Percentiles rank a stretch among this genome's conserved stretches.
Conservation (phyloP, 495 filamentous ascomycete species). For the Lasiosphaeris hirsuta region DNA sequence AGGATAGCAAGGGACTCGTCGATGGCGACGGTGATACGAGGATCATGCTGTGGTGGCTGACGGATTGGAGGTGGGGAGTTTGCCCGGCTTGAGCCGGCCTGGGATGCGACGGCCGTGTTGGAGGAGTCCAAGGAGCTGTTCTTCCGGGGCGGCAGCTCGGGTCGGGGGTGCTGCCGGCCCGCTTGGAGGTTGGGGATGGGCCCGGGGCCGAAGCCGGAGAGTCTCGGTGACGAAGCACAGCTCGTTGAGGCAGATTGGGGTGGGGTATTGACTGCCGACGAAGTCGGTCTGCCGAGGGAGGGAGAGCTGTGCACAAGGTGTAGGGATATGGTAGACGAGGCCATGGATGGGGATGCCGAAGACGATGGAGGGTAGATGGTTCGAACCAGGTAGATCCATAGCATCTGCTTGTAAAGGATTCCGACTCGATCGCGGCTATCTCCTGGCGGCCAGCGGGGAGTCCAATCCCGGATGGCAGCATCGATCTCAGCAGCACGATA, state of each 20-base stretch:
- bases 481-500: constrained; percentile 78
- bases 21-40: constrained; percentile 69
- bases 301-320: constrained; percentile 14
- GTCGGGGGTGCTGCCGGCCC: constrained; percentile 7
- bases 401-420: constrained; percentile 82
- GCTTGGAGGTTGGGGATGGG: constrained; percentile 15
- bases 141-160: constrained; percentile 4
- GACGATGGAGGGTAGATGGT: constrained; percentile 68
- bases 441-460: constrained; percentile 63
- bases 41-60: constrained; percentile 46
- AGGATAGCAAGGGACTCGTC: constrained; percentile 68
- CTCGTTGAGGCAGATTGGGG: constrained; percentile 40
- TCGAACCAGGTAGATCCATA: constrained; percentile 86
- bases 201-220: neutral
- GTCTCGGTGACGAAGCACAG: constrained; percentile 37
- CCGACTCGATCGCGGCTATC: constrained; percentile 72
- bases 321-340: constrained; percentile 26
- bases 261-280: constrained; percentile 34
- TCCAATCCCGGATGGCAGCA: constrained; percentile 70
- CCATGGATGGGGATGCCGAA: constrained; percentile 24
- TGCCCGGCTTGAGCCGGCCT: constrained; percentile 10
- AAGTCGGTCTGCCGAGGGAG: constrained; percentile 11
- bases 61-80: constrained; percentile 50
- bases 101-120: neutral
- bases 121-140: constrained; percentile 1